Evolutionary conservation across 129 eudicot genomes (phyloP), one percentile per base, ranked within the genome.

Genomic region (Pittosporum tobira): DNA sequence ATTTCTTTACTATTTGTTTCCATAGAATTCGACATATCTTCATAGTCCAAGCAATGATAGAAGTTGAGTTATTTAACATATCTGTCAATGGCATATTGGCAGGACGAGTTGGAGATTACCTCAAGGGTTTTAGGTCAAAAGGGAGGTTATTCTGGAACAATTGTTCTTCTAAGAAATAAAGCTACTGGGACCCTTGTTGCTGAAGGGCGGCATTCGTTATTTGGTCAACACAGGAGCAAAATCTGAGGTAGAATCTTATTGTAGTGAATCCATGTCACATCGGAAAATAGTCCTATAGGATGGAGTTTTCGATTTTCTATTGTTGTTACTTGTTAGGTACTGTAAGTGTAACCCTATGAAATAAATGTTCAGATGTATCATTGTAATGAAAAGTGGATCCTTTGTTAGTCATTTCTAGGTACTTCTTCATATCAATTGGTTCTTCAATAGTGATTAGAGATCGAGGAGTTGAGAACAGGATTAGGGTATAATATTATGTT

Each of bases 71-170:
- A 36, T 57, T 43, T 26, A 30, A 25, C 48, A 44, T 25, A 14
- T 45, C 8, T 22, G 29, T 4, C 3, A 24, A 18, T 62, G 59
- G 51, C 28, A 37, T 42, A 24, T 45, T 65, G 61, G 68, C 76
- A 75, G 82, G 87, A 81, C 70, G 83, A 76, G 58, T 59, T 81
- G 60, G 87, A 76, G 70, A 68, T 81, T 25, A 70, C 51, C 36
- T 61, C 83, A 30, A 65, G 62, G 51, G 44, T 67, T 56, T 53
- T 81, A 43, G 87, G 87, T 38, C 68, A 38, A 47, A 67, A 22
- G 30, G 87, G 87, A 40, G 34, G 61, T 21, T 63, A 72, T 57
- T 47, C 59, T 23, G 80, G 77, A 19, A 70, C 80, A 22, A 51
- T 53, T 23, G 76, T 81, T 34, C 66, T 81, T 25, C 64, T 76